phyloP scores from a whole-genome alignment of 441 rosid species.

The Manihot esculenta region DNA sequence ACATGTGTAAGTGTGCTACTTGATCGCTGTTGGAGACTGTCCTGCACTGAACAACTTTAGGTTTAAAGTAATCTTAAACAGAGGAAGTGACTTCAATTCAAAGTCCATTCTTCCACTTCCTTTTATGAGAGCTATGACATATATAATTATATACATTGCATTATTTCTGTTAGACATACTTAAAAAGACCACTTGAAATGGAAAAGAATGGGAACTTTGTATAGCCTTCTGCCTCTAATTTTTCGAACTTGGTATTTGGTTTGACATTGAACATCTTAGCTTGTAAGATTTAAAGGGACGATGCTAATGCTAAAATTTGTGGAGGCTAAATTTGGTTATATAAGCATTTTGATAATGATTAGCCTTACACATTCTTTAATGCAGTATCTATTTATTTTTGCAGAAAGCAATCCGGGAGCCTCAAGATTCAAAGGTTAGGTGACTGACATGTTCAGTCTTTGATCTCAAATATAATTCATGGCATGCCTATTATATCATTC shows the following conservation, averaged over 20 bases:
- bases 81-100: too few species aligned
- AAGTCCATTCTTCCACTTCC: too few species aligned
- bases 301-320: not conserved
- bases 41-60: too few species aligned
- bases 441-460: conserved; percentile 15
- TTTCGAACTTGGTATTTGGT: not conserved
- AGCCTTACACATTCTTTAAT: not conserved
- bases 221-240: not conserved
- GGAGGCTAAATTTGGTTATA: not conserved
- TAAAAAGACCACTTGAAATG: not conserved
- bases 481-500: not conserved
- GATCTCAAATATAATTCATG: not conserved
- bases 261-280: not conserved
- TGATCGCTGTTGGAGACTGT: too few species aligned
- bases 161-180: too few species aligned
- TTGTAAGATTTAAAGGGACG: not conserved
- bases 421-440: conserved; percentile 72
- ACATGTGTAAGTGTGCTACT: not conserved
- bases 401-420: conserved; percentile 92
- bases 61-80: too few species aligned
- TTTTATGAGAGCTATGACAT: too few species aligned
- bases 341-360: conserved; percentile 1
- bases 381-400: conserved; percentile 25
- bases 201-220: not conserved
- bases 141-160: too few species aligned